Conservation (phyloP, 345 rosid genomes). For the Pistacia atlantica region DNA sequence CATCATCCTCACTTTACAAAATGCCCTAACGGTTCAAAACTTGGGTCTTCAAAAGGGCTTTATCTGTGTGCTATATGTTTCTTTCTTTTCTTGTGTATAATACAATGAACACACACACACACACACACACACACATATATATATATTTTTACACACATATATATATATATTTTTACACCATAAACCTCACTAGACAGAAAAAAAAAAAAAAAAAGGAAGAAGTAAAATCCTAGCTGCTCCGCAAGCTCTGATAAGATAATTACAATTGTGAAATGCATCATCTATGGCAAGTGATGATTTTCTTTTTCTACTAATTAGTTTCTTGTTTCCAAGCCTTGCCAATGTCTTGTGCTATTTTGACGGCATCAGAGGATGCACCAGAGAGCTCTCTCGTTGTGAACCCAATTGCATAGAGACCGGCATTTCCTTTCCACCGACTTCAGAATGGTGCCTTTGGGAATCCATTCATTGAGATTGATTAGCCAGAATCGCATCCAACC, state of each 20-base stretch:
- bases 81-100: slow-evolving; percentile 10
- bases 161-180: slow-evolving; percentile 11
- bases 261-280: slow-evolving; percentile 76
- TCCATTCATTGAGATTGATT: slow-evolving; percentile 56
- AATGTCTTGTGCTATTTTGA: slow-evolving; percentile 71
- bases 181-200: neutral
- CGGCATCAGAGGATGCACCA: slow-evolving; percentile 80
- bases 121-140: too few species aligned
- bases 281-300: slow-evolving; percentile 49
- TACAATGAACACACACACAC: neutral
- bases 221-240: neutral
- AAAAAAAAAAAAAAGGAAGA: too few species aligned
- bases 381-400: slow-evolving; percentile 86
- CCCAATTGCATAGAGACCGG: slow-evolving; percentile 88
- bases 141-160: too few species aligned
- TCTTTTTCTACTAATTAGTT: slow-evolving; percentile 66
- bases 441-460: slow-evolving; percentile 65
- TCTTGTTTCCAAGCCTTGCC: slow-evolving; percentile 78
- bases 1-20: slow-evolving; percentile 51
- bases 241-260: neutral
- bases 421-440: slow-evolving; percentile 82
- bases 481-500: too few species aligned
- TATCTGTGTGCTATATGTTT: slow-evolving; percentile 23
- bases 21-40: slow-evolving; percentile 47
- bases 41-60: slow-evolving; percentile 69